Conservation (phyloP, 2,329 filamentous ascomycete genomes). For the Cyphellophora europaea region DNA sequence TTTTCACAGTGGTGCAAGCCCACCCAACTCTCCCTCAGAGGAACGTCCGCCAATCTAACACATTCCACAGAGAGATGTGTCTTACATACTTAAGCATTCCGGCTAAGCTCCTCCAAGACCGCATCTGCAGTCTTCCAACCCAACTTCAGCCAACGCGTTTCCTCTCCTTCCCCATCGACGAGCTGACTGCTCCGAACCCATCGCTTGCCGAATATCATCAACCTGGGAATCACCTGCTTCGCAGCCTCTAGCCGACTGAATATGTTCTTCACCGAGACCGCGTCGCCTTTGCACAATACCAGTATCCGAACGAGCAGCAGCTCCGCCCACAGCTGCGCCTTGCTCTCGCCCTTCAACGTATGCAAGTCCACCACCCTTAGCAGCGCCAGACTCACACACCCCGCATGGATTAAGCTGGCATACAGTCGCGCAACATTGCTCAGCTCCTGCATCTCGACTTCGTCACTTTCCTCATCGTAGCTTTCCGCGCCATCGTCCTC, state of each 20-base stretch:
- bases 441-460: constrained; percentile 46
- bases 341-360: constrained; percentile 56
- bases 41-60: too few relatives aligned
- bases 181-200: constrained; percentile 1
- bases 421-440: constrained; percentile 62
- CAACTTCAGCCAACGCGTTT: too few relatives aligned
- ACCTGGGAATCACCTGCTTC: constrained; percentile 59
- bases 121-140: too few relatives aligned
- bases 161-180: background rate
- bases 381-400: constrained; percentile 47
- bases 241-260: constrained; percentile 54
- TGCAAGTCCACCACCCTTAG: constrained; percentile 63
- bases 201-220: constrained; percentile 86
- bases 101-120: too few relatives aligned
- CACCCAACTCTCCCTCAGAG: too few relatives aligned
- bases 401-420: constrained; percentile 51
- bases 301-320: constrained; percentile 69
- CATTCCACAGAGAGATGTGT: too few relatives aligned
- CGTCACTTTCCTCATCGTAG: constrained; percentile 40
- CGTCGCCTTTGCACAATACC: constrained; percentile 50
- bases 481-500: constrained; percentile 48
- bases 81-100: too few relatives aligned
- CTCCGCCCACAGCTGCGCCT: constrained; percentile 70
- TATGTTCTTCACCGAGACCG: constrained; percentile 52
- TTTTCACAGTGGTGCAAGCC: too few relatives aligned